A percentile compares a stretch with the other conserved stretches of the same genome.
These are phyloP conservation scores for Endoconidiophora laricicola DNA, from an alignment of 2,329 filamentous ascomycete species.

Conservation along the genomic window DNA sequence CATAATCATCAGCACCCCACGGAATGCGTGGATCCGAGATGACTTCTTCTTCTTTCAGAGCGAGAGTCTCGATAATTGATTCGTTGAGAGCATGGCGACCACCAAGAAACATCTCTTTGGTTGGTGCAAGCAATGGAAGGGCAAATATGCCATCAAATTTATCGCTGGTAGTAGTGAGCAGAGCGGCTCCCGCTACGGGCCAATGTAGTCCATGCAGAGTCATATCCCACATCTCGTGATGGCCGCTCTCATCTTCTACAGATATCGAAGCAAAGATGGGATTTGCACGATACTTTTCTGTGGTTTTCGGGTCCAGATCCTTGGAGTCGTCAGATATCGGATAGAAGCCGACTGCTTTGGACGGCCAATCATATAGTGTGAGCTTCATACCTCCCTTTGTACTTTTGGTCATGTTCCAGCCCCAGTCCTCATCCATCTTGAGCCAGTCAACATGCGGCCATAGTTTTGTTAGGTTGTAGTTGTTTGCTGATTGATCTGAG, in stretches of 20 bases:
- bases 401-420: slow-evolving; percentile 61
- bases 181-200: slow-evolving; percentile 57
- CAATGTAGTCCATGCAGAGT: slow-evolving; percentile 74
- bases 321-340: slow-evolving; percentile 7
- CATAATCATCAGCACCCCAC: slow-evolving; percentile 49
- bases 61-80: slow-evolving; percentile 50
- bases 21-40: slow-evolving; percentile 47
- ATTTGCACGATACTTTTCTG: slow-evolving; percentile 7
- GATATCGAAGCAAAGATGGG: slow-evolving; percentile 10
- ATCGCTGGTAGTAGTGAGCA: slow-evolving; percentile 80
- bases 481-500: slow-evolving; percentile 31
- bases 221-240: slow-evolving; percentile 55
- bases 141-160: slow-evolving; percentile 89
- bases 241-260: slow-evolving; percentile 9
- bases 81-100: slow-evolving; percentile 52
- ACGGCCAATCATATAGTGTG: slow-evolving; percentile 11
- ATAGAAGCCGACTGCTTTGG: background rate
- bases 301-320: slow-evolving; percentile 17
- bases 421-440: slow-evolving; percentile 42
- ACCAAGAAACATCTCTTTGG: slow-evolving; percentile 37
- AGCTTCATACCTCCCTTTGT: slow-evolving; percentile 44
- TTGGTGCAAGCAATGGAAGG: slow-evolving; percentile 63
- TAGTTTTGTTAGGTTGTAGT: slow-evolving; percentile 48
- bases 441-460: slow-evolving; percentile 51
- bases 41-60: slow-evolving; percentile 45